These are phyloP conservation scores for Sutorius eximius DNA, from an alignment of 1,284 basidiomycete species.

Conservation along the genomic window DNA sequence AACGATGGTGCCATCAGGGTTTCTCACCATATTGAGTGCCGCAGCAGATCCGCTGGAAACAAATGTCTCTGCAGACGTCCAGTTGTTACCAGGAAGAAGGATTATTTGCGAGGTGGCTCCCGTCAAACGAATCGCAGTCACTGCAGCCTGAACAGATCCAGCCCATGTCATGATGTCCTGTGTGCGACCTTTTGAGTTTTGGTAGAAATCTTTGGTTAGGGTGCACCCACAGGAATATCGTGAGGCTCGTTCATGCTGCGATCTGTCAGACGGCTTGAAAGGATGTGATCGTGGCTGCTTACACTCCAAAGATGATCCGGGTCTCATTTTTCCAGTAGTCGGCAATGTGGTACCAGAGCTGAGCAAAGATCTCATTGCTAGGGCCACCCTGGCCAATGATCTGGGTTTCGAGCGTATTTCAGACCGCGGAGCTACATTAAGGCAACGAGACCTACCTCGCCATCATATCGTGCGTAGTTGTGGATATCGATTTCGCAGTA, in stretches of 20 bases:
- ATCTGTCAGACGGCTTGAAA: neutral
- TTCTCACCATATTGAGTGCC: constrained; percentile 51
- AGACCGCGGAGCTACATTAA: neutral
- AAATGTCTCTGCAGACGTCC: constrained; percentile 51
- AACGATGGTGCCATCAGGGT: constrained; percentile 50
- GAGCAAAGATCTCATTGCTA: constrained; percentile 53
- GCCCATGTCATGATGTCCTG: constrained; percentile 39
- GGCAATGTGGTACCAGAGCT: constrained; percentile 54
- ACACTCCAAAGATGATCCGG: constrained; percentile 58
- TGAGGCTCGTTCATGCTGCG: constrained; percentile 58
- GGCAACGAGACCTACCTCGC: constrained; percentile 32
- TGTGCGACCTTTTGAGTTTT: constrained; percentile 6
- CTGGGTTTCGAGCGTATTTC: constrained; percentile 21
- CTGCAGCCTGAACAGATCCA: constrained; percentile 47
- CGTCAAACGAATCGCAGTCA: constrained; percentile 51
- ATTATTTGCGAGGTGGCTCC: constrained; percentile 51
- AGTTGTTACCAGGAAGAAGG: constrained; percentile 55
- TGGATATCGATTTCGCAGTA: constrained; percentile 59
- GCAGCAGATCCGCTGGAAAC: constrained; percentile 55
- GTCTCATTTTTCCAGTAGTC: constrained; percentile 47
- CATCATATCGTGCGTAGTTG: constrained; percentile 57
- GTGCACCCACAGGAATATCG: constrained; percentile 35
- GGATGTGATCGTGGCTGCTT: constrained; percentile 17
- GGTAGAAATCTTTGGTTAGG: neutral
- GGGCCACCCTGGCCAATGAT: constrained; percentile 65